Conservation (phyloP, 495 filamentous ascomycete genomes). For the Glonium stellatum region DNA sequence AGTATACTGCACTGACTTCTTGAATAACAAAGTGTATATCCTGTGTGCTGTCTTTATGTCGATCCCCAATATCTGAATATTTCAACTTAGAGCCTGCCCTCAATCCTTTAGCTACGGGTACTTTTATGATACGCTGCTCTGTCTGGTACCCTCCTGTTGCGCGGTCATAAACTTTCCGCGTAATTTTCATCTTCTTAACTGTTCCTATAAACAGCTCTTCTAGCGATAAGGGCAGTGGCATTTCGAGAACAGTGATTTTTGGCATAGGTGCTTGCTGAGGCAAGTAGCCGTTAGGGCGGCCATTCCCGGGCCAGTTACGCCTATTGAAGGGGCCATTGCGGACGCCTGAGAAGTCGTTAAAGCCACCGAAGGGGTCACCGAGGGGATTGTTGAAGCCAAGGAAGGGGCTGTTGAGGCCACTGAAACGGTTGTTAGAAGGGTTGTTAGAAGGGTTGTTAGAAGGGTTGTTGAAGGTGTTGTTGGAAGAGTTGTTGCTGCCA, state of each 20-base stretch:
- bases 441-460: too few species aligned
- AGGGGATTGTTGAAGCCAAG: too few species aligned
- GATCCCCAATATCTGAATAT: slow-evolving; percentile 90
- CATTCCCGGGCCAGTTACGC: too few species aligned
- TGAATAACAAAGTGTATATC: slow-evolving; percentile 90
- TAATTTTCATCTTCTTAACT: slow-evolving; percentile 94
- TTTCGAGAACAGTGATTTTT: slow-evolving; percentile 86
- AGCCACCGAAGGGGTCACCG: too few species aligned
- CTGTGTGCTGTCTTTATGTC: slow-evolving; percentile 94
- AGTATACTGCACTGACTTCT: slow-evolving; percentile 59
- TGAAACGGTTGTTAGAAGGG: too few species aligned
- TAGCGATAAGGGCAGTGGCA: slow-evolving; percentile 68
- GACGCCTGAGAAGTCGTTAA: too few species aligned
- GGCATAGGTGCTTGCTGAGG: too few species aligned
- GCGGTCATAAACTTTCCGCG: slow-evolving; percentile 86
- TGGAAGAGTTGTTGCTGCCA: too few species aligned
- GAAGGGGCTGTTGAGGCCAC: too few species aligned
- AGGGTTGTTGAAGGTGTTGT: too few species aligned
- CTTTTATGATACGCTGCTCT: slow-evolving; percentile 83
- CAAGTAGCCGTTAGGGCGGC: too few species aligned
- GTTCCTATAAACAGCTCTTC: slow-evolving; percentile 81
- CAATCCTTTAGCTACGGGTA: slow-evolving; percentile 87
- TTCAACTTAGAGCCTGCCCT: slow-evolving; percentile 97
- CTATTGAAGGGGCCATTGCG: too few species aligned
- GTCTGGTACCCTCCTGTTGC: slow-evolving; percentile 69